phyloP scores from a whole-genome alignment of 176 grass and related monocot genomes.

The Lolium multiflorum region DNA sequence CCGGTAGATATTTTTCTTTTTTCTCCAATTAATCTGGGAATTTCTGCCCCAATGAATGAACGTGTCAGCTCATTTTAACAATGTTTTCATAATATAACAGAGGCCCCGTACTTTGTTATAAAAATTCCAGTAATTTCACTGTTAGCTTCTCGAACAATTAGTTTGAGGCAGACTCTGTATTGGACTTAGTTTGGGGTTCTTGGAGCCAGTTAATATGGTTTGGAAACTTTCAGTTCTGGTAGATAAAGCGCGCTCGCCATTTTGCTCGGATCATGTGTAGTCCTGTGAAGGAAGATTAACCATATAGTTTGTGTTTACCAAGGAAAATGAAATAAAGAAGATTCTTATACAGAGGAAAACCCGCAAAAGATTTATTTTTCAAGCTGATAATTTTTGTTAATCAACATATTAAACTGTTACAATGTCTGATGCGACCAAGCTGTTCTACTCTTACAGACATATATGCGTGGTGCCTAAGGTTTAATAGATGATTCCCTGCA shows the following conservation, averaged over 20 bases:
- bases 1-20: background rate
- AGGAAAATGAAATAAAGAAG: no score
- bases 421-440: no score
- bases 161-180: background rate
- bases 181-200: background rate
- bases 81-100: background rate
- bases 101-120: background rate
- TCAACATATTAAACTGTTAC: no score
- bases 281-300: no score
- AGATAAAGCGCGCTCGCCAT: background rate
- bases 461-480: no score
- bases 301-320: no score
- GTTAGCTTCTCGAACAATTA: background rate
- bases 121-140: background rate
- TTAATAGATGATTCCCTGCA: no score
- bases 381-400: no score
- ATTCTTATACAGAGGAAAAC: no score
- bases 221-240: background rate
- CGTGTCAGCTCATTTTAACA: background rate
- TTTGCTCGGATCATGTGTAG: no score
- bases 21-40: background rate
- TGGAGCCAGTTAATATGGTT: background rate
- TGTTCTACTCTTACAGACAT: no score
- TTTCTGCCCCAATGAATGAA: background rate
- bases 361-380: no score